Evolutionary conservation across 306 rosid genomes (phyloP).

Genomic region (Acmispon strigosus): DNA sequence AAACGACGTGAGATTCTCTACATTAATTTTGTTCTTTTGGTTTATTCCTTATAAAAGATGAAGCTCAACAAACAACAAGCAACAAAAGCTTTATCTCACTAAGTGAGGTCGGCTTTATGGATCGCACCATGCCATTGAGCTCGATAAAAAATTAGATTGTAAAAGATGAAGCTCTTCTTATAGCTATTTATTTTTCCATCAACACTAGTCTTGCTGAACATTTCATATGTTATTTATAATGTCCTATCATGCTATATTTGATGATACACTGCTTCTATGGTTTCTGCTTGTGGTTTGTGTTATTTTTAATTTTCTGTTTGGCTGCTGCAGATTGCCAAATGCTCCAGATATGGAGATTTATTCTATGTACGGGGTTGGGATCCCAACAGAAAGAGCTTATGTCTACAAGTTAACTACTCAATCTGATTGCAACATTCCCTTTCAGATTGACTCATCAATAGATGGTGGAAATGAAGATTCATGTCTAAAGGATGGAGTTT

Average conservation of each 20-base stretch:
- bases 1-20: conserved; percentile 57
- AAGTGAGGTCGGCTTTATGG: no score
- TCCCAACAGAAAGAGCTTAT: conserved; percentile 83
- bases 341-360: conserved; percentile 85
- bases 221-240: neutral
- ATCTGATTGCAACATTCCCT: conserved; percentile 71
- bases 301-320: conserved; percentile 20
- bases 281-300: neutral
- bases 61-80: neutral
- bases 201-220: conserved; percentile 9
- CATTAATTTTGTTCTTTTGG: neutral
- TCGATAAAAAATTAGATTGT: no score
- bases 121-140: no score
- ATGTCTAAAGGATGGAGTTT: conserved; percentile 71
- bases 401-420: conserved; percentile 55
- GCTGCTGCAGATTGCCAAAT: conserved; percentile 65
- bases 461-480: conserved; percentile 47
- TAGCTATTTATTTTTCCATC: neutral
- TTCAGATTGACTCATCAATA: conserved; percentile 70
- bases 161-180: neutral
- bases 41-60: neutral
- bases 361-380: conserved; percentile 83
- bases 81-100: no score
- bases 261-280: neutral
- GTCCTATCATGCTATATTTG: conserved; percentile 4